Evolutionary conservation across 2,329 filamentous ascomycete species (phyloP).

Genomic region (Aspergillus sp.): DNA sequence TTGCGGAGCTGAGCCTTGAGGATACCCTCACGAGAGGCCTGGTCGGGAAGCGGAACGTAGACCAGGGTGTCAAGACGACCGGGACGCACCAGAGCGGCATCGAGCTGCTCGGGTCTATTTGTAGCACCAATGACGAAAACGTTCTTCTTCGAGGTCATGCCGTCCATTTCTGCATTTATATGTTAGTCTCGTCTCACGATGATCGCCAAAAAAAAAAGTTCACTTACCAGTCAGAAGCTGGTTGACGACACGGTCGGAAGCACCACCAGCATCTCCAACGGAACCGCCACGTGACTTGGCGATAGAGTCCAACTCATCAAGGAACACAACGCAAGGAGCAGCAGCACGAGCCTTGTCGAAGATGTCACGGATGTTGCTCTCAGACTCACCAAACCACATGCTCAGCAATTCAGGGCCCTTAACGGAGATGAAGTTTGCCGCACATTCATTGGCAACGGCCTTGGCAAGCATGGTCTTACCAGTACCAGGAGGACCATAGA

Average conservation of each 20-base stretch:
- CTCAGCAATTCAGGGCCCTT: constrained; percentile 97
- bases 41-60: constrained; percentile 95
- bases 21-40: constrained; percentile 83
- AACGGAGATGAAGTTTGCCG: constrained; percentile 99
- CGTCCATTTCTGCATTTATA: constrained; percentile 77
- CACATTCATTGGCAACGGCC: constrained; percentile 98
- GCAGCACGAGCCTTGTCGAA: constrained; percentile 99
- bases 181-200: constrained; percentile 43
- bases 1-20: constrained; percentile 96
- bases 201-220: background rate
- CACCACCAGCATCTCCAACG: constrained; percentile 92
- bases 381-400: constrained; percentile 99
- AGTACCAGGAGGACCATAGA: constrained; percentile 98
- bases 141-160: constrained; percentile 99
- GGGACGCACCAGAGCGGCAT: constrained; percentile 95
- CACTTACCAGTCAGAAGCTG: constrained; percentile 90
- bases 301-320: constrained; percentile 97
- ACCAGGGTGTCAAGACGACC: constrained; percentile 98
- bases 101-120: constrained; percentile 97
- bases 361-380: constrained; percentile 99
- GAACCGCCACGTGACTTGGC: constrained; percentile 99
- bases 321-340: constrained; percentile 96
- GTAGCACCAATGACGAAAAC: constrained; percentile 99
- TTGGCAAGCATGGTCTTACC: constrained; percentile 99
- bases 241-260: constrained; percentile 99